A percentile compares a stretch with the other conserved stretches of the same genome.
Conservation (phyloP, 2,329 filamentous ascomycete species). For the Ramularia endophylla region DNA sequence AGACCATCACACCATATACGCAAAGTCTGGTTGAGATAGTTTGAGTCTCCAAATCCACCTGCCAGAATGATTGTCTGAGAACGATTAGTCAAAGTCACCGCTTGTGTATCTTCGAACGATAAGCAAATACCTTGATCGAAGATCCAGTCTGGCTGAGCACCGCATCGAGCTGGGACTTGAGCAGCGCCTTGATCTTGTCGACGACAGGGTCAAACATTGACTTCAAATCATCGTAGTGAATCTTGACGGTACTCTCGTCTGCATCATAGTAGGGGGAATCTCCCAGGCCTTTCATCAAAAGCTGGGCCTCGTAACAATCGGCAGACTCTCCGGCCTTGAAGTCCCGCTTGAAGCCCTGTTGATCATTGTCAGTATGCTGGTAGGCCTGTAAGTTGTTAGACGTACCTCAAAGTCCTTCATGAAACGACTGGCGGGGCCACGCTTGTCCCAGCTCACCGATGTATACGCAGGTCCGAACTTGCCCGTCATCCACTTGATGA, state of each 20-base stretch:
- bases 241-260: conserved; percentile 1
- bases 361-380: background rate
- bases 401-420: conserved; percentile 13
- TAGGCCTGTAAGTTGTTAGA: background rate
- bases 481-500: conserved; percentile 11
- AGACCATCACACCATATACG: conserved; percentile 3
- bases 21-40: conserved; percentile 6
- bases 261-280: conserved; percentile 6
- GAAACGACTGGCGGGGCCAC: conserved; percentile 7
- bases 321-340: conserved; percentile 4
- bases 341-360: conserved; percentile 4
- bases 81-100: too few species aligned
- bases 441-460: conserved; percentile 3
- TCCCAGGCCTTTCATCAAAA: background rate
- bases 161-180: conserved; percentile 11
- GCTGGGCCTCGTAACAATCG: conserved; percentile 3
- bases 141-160: conserved; percentile 2
- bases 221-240: conserved; percentile 4
- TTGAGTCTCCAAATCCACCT: conserved; percentile 13
- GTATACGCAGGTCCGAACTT: conserved; percentile 8
- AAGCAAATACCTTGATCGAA: conserved; percentile 9
- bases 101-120: too few species aligned
- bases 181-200: conserved; percentile 4
- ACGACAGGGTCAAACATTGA: conserved; percentile 11
- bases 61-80: conserved; percentile 10